phyloP scores from a whole-genome alignment of 306 rosid species.

The Cotoneaster glaucophyllus region DNA sequence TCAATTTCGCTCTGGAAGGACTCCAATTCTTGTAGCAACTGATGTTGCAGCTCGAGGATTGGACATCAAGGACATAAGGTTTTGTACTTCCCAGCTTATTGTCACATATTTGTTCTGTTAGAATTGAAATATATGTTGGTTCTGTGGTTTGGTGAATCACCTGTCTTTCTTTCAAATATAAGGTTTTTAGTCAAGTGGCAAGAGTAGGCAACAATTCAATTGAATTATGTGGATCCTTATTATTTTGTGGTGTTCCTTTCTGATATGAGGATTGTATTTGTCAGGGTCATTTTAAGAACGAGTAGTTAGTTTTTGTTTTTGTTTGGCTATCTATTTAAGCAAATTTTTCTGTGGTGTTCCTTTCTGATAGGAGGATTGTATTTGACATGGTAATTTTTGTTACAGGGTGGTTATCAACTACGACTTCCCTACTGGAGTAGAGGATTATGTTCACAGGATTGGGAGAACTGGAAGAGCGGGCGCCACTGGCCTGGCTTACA shows the following conservation, averaged over 20 bases:
- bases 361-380: too few species aligned
- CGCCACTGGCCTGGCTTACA: conserved; percentile 88
- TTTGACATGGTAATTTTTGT: neutral
- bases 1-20: conserved; percentile 80
- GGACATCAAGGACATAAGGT: conserved; percentile 97
- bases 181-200: too few species aligned
- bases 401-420: conserved; percentile 89
- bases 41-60: conserved; percentile 99
- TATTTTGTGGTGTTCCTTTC: too few species aligned
- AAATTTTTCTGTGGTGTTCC: too few species aligned
- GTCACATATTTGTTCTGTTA: neutral
- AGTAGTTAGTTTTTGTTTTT: too few species aligned
- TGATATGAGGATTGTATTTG: too few species aligned
- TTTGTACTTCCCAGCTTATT: conserved; percentile 4
- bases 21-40: conserved; percentile 95
- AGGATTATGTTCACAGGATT: conserved; percentile 99
- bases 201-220: too few species aligned
- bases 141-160: neutral
- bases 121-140: neutral
- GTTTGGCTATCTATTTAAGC: too few species aligned
- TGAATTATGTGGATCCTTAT: too few species aligned
- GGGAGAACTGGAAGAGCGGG: conserved; percentile 99
- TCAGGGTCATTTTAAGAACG: too few species aligned
- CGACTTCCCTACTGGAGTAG: conserved; percentile 98
- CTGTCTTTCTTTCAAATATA: too few species aligned